phyloP scores from a whole-genome alignment of 768 basidiomycete genomes.

The Crucibulum laeve region DNA sequence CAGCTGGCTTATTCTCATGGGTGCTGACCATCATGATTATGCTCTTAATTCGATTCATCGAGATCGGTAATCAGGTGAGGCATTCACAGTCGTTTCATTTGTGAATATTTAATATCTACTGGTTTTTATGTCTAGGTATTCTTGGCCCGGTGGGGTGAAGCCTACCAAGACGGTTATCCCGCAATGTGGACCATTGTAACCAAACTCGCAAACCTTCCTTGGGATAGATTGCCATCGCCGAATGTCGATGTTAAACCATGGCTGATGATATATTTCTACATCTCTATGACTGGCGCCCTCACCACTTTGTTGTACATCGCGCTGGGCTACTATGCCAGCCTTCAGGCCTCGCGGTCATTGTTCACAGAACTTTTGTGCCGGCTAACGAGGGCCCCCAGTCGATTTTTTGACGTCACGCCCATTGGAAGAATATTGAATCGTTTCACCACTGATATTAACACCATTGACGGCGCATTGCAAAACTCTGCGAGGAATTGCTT shows the following conservation, averaged over 20 bases:
- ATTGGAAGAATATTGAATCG: constrained; percentile 78
- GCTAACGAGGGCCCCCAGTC: constrained; percentile 57
- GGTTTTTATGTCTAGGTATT: constrained; percentile 40
- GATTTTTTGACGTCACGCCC: constrained; percentile 73
- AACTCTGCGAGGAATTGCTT: constrained; percentile 51
- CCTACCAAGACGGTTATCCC: constrained; percentile 39
- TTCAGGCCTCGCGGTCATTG: constrained; percentile 60
- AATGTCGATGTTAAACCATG: constrained; percentile 59
- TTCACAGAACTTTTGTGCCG: constrained; percentile 51
- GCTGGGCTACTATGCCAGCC: constrained; percentile 64
- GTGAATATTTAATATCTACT: neutral
- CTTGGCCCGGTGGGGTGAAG: constrained; percentile 66
- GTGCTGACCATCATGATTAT: constrained; percentile 45
- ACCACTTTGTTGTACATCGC: constrained; percentile 50
- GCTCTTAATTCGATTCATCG: constrained; percentile 50
- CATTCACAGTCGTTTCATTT: too few relatives aligned
- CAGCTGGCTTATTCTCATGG: constrained; percentile 57
- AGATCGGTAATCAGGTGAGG: constrained; percentile 56
- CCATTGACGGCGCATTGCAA: constrained; percentile 63
- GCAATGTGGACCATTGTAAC: constrained; percentile 4
- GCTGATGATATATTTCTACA: constrained; percentile 59
- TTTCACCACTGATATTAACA: constrained; percentile 74
- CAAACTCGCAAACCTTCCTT: constrained; percentile 27
- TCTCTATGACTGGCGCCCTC: constrained; percentile 55
- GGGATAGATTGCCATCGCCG: constrained; percentile 53